Percentiles rank a stretch among this genome's conserved stretches.
phyloP scores from a whole-genome alignment of 139 green algal genomes.

The Asterochloris erici region DNA sequence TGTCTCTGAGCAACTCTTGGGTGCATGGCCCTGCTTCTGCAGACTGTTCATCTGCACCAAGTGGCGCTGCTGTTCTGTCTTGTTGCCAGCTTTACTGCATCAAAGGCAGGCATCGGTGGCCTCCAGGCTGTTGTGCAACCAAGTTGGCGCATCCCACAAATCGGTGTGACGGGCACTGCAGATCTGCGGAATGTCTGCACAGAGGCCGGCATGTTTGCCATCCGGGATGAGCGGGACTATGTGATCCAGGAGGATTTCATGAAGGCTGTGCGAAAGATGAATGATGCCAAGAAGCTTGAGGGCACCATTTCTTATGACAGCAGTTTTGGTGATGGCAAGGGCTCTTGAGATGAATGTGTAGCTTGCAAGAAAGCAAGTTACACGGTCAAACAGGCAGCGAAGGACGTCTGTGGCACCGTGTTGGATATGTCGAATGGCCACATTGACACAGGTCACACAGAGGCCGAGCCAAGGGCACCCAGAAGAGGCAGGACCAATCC shows the following conservation, averaged over 20 bases:
- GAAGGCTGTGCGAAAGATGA: constrained; percentile 98
- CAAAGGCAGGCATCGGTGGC: too few relatives aligned
- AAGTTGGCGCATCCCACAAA: too few relatives aligned
- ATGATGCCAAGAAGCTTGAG: constrained; percentile 99
- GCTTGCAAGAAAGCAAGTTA: background rate
- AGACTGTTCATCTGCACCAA: too few relatives aligned
- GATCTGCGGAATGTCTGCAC: constrained; percentile 99
- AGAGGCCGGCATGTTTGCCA: constrained; percentile 98
- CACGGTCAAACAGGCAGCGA: background rate
- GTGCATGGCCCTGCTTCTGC: too few relatives aligned
- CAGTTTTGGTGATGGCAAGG: constrained; percentile 64
- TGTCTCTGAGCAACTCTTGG: too few relatives aligned
- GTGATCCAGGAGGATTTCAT: constrained; percentile 96
- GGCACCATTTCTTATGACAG: constrained; percentile 71
- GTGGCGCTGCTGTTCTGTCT: too few relatives aligned
- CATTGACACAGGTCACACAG: too few relatives aligned
- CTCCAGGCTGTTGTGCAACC: too few relatives aligned
- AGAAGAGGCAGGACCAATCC: too few relatives aligned
- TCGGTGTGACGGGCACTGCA: background rate
- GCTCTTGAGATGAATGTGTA: background rate
- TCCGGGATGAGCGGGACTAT: constrained; percentile 97
- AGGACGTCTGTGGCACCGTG: background rate
- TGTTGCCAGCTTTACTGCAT: too few relatives aligned
- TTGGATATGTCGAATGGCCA: too few relatives aligned
- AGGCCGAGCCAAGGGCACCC: too few relatives aligned